phyloP scores from a whole-genome alignment of 2,329 filamentous ascomycete genomes.

The Xylaria polymorpha region DNA sequence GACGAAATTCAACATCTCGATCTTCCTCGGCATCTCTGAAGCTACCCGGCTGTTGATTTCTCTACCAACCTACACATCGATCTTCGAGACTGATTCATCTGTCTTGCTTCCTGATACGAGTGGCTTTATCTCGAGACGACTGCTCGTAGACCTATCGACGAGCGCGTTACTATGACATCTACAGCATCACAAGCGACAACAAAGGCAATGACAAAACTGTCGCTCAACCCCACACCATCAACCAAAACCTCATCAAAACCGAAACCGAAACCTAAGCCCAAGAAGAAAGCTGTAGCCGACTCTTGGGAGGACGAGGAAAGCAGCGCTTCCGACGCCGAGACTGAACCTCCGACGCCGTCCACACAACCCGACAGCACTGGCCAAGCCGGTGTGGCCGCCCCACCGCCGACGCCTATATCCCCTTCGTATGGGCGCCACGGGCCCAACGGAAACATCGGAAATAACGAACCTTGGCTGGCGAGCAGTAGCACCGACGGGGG shows the following conservation, averaged over 20 bases:
- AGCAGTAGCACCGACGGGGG: conserved; percentile 26
- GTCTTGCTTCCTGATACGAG: not conserved
- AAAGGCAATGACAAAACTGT: conserved; percentile 49
- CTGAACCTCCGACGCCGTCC: conserved; percentile 41
- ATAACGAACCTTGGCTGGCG: conserved; percentile 34
- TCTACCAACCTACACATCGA: not conserved
- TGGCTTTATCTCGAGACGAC: not conserved
- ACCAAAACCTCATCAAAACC: conserved; percentile 20
- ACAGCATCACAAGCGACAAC: conserved; percentile 40
- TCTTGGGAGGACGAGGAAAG: conserved; percentile 82
- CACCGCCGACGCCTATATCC: conserved; percentile 75
- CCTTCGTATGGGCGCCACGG: conserved; percentile 55
- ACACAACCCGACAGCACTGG: conserved; percentile 37
- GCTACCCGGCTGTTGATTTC: conserved; percentile 6
- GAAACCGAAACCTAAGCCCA: conserved; percentile 45
- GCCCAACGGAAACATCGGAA: conserved; percentile 1
- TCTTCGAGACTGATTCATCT: conserved; percentile 5
- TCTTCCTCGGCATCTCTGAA: not conserved
- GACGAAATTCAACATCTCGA: not conserved
- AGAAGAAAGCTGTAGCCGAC: conserved; percentile 66
- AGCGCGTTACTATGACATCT: conserved; percentile 40
- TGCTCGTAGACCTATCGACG: not conserved
- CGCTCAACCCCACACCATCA: conserved; percentile 43
- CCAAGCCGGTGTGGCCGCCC: conserved; percentile 59
- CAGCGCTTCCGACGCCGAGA: conserved; percentile 55